A percentile compares a stretch with the other conserved stretches of the same genome.
These are phyloP conservation scores for Naganishia kalamii DNA, from an alignment of 768 basidiomycete species.

Conservation along the genomic window DNA sequence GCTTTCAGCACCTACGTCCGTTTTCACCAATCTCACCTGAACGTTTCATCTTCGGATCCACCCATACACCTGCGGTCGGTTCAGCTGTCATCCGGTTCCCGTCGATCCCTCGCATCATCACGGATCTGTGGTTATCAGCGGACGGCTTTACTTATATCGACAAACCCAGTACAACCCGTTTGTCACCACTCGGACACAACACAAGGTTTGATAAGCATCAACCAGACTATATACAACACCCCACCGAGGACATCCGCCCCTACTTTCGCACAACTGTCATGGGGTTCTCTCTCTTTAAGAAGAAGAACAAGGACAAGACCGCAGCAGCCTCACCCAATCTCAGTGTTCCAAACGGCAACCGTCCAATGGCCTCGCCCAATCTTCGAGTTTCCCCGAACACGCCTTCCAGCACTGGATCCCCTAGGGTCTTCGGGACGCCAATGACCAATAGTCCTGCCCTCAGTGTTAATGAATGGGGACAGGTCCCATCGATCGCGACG, in stretches of 20 bases:
- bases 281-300: conserved; percentile 29
- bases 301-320: conserved; percentile 24
- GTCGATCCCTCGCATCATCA: no score
- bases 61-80: no score
- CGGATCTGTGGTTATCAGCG: no score
- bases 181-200: no score
- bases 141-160: background rate
- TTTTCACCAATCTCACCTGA: background rate
- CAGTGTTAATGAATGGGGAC: conserved; percentile 14
- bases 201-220: no score
- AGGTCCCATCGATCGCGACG: background rate
- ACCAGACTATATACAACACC: background rate
- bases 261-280: background rate
- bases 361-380: background rate
- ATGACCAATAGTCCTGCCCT: conserved; percentile 13
- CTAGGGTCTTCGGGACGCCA: background rate
- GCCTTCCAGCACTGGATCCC: background rate
- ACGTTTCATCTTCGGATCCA: background rate
- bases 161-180: background rate
- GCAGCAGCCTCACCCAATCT: background rate
- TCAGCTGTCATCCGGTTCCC: no score
- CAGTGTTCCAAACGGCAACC: background rate
- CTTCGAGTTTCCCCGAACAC: background rate
- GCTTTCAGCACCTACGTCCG: background rate
- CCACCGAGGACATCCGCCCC: background rate